Evolutionary conservation across 1,139 yeast genomes (phyloP), one percentile per base, ranked within the genome.

Genomic region (Saccharomyces hybrid): DNA sequence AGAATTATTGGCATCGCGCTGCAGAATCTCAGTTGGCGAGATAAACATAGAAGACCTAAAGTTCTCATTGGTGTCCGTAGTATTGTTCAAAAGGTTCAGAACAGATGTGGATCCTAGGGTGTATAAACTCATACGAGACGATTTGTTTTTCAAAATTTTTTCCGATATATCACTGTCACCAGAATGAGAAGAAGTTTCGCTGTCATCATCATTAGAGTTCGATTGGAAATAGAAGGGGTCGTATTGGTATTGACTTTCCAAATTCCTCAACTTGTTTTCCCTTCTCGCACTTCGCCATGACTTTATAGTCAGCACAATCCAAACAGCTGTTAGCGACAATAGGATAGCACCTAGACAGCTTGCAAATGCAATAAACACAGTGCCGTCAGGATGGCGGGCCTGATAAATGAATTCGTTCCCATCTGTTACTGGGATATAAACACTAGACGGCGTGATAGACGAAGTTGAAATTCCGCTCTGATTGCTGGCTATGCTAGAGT

Each of bases 361-460:
- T 0, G 93, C 95, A 49, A 85, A 84, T 0, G 86, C 87, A 56
- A 86, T 85, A 69, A 86, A 87, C 3, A 86, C 88, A 1, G 91
- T 83, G 1, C 93, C 93, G 54, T 77, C 75, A 1, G 86, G 84
- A 52, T 79, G 75, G 11, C 64, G 68, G 32, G 79, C 72, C 42
- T 75, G 71, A 26, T 74, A 63, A 48, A 86, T 75, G 62, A 77
- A 81, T 12, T 90, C 89, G 70, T 86, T 85, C 53, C 65, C 64
- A 49, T 71, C 73, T 26, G 65, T 52, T 24, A 52, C 49, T 21
- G 64, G 65, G 27, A 64, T 58, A 4, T 14, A 38, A 6, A 52
- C 14, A 14, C 54, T 29, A 26, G 54, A 52, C 14, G 49, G 47
- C 26, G 54, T 48, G 28, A 51, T 14, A 11, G 42, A 26, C 27